Evolutionary conservation across 2,329 filamentous ascomycete species (phyloP).

Genomic region (Pestalotiopsis sp.): DNA sequence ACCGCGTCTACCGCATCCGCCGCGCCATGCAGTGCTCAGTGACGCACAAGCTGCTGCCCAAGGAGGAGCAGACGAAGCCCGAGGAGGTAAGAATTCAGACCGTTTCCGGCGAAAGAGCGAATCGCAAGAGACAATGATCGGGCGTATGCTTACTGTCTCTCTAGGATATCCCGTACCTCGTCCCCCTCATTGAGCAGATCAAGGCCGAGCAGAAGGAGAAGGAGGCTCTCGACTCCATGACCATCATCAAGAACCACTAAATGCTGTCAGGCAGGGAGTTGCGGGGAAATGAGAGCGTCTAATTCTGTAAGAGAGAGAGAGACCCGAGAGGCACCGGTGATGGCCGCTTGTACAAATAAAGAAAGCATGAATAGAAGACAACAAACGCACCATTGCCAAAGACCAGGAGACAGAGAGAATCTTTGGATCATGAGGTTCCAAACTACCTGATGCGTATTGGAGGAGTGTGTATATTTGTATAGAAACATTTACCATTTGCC

Average conservation of each 20-base stretch:
- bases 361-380: slow-evolving; percentile 21
- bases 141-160: background rate
- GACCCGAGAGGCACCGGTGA: background rate
- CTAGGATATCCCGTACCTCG: slow-evolving; percentile 55
- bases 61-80: slow-evolving; percentile 62
- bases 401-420: background rate
- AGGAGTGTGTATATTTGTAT: slow-evolving; percentile 4
- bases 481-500: background rate
- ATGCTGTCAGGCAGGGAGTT: background rate
- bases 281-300: slow-evolving; percentile 14
- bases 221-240: slow-evolving; percentile 43
- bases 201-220: slow-evolving; percentile 50
- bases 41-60: slow-evolving; percentile 66
- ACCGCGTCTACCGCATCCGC: slow-evolving; percentile 96
- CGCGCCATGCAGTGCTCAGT: slow-evolving; percentile 82
- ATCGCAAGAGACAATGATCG: background rate
- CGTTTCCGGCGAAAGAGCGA: background rate
- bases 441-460: background rate
- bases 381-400: slow-evolving; percentile 21
- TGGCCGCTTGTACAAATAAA: slow-evolving; percentile 26
- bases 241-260: slow-evolving; percentile 30
- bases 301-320: background rate
- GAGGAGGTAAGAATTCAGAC: slow-evolving; percentile 44
- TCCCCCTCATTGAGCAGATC: slow-evolving; percentile 54
- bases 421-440: background rate